Conservation (phyloP, 176 grass and related monocot genomes). For the Carex pumila region DNA sequence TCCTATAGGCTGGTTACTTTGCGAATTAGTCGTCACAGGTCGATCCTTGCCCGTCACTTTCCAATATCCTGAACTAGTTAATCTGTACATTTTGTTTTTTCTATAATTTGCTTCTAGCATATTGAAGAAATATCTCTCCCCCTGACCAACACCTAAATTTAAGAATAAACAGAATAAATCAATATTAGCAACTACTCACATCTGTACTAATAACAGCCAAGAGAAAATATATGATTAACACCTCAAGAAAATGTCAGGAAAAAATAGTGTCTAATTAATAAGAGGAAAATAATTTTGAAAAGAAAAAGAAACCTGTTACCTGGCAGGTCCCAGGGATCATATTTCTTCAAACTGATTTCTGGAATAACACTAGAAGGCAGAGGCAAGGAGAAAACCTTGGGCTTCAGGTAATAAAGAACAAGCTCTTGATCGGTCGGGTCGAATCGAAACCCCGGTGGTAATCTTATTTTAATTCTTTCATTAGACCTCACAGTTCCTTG, state of each 20-base stretch:
- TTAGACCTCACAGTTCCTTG: conserved; percentile 5
- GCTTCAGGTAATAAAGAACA: conserved; percentile 73
- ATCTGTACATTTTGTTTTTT: conserved; percentile 13
- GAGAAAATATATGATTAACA: not conserved
- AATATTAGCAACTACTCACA: not conserved
- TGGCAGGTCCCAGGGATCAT: conserved; percentile 62
- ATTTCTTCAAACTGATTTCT: conserved; percentile 51
- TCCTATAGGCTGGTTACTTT: conserved; percentile 42
- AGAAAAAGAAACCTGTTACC: conserved; percentile 25
- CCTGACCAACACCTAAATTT: conserved; percentile 29
- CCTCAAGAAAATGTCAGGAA: not conserved
- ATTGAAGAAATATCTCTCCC: conserved; percentile 77
- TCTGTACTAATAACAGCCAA: not conserved
- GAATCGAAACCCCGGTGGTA: conserved; percentile 87
- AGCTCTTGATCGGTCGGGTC: conserved; percentile 92
- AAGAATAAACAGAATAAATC: not conserved
- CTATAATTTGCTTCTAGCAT: conserved; percentile 16
- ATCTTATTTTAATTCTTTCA: not conserved
- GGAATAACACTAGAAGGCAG: conserved; percentile 85
- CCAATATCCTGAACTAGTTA: conserved; percentile 49
- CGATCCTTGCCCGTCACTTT: conserved; percentile 53
- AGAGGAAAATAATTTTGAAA: not conserved
- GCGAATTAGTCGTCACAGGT: conserved; percentile 26
- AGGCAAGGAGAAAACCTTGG: conserved; percentile 56
- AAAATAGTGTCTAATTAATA: not conserved